A percentile compares a stretch with the other conserved stretches of the same genome.
These are phyloP conservation scores for Gillenia trifoliata DNA, from an alignment of 306 rosid genomes.

Conservation along the genomic window DNA sequence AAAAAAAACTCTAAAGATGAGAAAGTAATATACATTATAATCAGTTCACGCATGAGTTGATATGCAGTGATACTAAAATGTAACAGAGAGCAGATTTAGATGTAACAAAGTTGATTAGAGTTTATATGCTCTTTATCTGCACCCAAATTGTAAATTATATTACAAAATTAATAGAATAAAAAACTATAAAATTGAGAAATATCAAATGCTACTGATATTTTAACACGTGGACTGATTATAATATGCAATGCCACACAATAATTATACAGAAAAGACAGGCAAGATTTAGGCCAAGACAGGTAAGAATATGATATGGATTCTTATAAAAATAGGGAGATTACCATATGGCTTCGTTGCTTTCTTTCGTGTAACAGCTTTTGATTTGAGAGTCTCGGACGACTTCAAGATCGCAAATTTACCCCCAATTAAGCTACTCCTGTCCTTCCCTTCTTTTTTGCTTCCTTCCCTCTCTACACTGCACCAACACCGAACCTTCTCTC, in stretches of 20 bases:
- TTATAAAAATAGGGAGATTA: not conserved
- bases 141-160: no score
- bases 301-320: not conserved
- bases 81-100: no score
- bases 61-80: no score
- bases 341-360: not conserved
- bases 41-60: not conserved
- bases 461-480: not conserved
- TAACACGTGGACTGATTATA: not conserved
- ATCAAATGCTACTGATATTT: no score
- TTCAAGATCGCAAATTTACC: constrained; percentile 22
- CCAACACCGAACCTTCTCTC: constrained; percentile 12
- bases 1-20: not conserved
- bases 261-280: not conserved
- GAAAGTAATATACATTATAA: no score
- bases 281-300: not conserved
- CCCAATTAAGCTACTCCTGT: constrained; percentile 23
- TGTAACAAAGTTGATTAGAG: not conserved
- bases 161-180: no score
- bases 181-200: no score
- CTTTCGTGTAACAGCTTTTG: not conserved
- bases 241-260: not conserved
- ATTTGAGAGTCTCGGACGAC: not conserved
- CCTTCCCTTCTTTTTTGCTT: not conserved
- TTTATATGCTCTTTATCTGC: not conserved